Conservation (phyloP, 441 rosid genomes). For the Corymbia citriodora region DNA sequence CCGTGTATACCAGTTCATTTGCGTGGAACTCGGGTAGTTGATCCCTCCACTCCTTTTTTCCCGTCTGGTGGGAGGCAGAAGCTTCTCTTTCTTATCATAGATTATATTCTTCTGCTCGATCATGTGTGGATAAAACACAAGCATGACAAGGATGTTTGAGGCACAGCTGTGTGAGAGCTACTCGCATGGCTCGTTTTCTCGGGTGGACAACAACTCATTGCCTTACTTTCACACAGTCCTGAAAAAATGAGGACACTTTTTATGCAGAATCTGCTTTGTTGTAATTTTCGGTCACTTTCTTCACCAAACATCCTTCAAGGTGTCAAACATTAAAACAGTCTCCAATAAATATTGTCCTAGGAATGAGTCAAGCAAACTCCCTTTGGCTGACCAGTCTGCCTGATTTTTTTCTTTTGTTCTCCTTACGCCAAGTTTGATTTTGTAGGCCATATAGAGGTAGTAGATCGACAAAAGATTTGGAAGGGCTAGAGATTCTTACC, state of each 20-base stretch:
- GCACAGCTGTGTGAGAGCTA: neutral
- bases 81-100: neutral
- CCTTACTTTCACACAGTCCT: neutral
- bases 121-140: neutral
- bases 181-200: neutral
- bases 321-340: neutral
- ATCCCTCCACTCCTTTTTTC: neutral
- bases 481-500: neutral
- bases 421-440: neutral
- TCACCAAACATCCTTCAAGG: neutral
- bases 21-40: neutral
- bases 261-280: neutral
- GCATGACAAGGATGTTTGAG: neutral
- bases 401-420: neutral
- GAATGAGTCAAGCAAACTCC: neutral
- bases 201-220: neutral
- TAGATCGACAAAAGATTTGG: neutral
- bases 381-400: neutral
- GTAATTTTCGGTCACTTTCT: neutral
- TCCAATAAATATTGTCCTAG: neutral
- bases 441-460: neutral
- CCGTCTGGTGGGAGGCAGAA: neutral
- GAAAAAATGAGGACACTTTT: neutral
- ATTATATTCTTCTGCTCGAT: neutral
- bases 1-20: neutral